Base-by-base conservation (phyloP, 1,284 basidiomycete species). In the Fomitopsis schrenkii region DNA sequence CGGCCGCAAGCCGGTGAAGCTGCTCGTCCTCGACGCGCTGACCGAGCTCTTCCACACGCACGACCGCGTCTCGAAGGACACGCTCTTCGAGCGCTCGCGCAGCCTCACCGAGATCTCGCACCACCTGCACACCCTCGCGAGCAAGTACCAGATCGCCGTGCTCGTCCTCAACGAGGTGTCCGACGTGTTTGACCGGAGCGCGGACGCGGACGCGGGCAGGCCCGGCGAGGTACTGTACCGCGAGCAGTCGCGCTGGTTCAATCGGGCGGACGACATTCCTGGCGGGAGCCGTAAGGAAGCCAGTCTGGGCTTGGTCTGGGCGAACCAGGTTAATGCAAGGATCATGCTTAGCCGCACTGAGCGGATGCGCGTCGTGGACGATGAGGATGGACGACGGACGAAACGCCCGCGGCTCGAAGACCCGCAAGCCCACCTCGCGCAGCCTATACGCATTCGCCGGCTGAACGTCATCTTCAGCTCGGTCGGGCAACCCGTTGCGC, bases 131-230 rank as follows among this genome's bases (percentile, higher is more conserved):
- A 68, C 73, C 2, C 76, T 95, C 17, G 92, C 92, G 0, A 77
- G 76, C 64, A 79, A 75, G 60, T 79, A 90, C 67, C 76, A 79
- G 40, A 72, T 96, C 28, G 92, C 93, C 0, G 78, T 97, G 36
- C 76, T 97, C 30, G 87, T 96, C 42, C 76, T 97, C 52, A 97
- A 96, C 73, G 91, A 95, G 72, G 93, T 95, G 2, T 80, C 86
- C n/a, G 91, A 94, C 68, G 85, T 85, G 7, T 87, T 94, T 63
- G 75, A 83, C 35, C 75, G 73, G 17, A 68, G 59, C 10, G 60
- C 70, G 5, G 63, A 63, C 45, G 64, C 61, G 12, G 69, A 73
- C 56, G 58, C 62, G 6, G 69, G 65, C 64, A 54, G 63, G 45
- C 68, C 67, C 0, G 74, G 72, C 33, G 77, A 81, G 26, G 70